Evolutionary conservation across 176 grass and related monocot species (phyloP).

Genomic region (Oryza coarctata): DNA sequence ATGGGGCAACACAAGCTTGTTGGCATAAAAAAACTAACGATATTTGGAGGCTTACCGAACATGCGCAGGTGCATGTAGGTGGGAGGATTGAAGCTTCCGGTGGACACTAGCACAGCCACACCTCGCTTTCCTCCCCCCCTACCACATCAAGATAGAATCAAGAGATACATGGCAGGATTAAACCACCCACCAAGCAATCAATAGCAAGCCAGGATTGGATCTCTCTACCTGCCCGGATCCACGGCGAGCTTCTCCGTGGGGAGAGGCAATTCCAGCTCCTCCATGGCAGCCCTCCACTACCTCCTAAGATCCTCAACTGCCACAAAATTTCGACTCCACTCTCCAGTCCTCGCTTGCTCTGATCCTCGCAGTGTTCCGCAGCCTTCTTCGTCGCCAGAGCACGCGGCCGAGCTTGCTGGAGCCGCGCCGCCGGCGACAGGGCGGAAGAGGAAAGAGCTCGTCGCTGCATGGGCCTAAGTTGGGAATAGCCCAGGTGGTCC

Average conservation of each 20-base stretch:
- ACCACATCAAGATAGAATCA: constrained; percentile 8
- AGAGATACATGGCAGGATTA: not conserved
- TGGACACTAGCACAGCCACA: constrained; percentile 58
- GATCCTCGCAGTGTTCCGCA: no score
- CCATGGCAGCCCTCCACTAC: constrained; percentile 21
- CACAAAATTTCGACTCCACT: not conserved
- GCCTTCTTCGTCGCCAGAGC: not conserved
- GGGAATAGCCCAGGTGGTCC: not conserved
- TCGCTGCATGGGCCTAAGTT: not conserved
- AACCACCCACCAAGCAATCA: no score
- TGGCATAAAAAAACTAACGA: not conserved
- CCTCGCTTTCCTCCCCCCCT: constrained; percentile 34
- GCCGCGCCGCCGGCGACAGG: not conserved
- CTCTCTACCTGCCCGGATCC: constrained; percentile 8
- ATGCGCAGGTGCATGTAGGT: constrained; percentile 95
- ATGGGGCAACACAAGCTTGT: not conserved
- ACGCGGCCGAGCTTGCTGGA: not conserved
- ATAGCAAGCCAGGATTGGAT: not conserved
- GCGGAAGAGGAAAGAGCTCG: not conserved
- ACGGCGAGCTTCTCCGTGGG: constrained; percentile 25
- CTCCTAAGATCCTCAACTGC: not conserved
- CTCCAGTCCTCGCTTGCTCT: not conserved
- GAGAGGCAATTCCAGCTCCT: constrained; percentile 22
- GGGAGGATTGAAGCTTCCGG: constrained; percentile 86
- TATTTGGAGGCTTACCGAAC: constrained; percentile 57